phyloP scores from a whole-genome alignment of 1,284 basidiomycete species.

The Microbotryum intermedium region DNA sequence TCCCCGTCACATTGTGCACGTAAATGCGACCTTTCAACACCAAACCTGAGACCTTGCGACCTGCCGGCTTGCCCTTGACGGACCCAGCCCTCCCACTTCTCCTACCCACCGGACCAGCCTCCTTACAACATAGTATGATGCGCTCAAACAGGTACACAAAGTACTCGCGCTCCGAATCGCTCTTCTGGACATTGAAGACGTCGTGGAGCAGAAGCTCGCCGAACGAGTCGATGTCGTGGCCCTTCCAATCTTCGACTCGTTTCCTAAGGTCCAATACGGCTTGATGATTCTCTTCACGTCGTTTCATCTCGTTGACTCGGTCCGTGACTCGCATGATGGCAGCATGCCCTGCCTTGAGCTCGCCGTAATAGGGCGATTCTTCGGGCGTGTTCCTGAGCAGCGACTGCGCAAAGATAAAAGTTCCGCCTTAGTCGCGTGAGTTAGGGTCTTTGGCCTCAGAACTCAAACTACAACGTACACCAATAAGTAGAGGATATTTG shows the following conservation, averaged over 20 bases:
- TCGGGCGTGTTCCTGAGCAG: conserved; percentile 57
- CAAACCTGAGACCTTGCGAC: conserved; percentile 52
- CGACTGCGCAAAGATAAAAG: conserved; percentile 26
- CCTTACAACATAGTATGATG: conserved; percentile 98
- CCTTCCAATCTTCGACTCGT: conserved; percentile 98
- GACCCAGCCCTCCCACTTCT: conserved; percentile 39
- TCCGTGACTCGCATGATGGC: conserved; percentile 89
- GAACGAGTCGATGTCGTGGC: conserved; percentile 88
- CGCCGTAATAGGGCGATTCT: conserved; percentile 61
- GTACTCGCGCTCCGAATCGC: conserved; percentile 92
- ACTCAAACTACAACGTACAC: conserved; percentile 42
- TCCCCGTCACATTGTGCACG: conserved; percentile 86
- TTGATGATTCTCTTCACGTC: conserved; percentile 67
- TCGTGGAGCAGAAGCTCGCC: conserved; percentile 89
- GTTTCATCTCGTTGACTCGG: conserved; percentile 90
- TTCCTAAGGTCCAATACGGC: conserved; percentile 78
- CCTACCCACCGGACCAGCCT: conserved; percentile 45
- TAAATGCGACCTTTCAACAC: conserved; percentile 96
- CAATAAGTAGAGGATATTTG: conserved; percentile 63
- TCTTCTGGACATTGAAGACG: conserved; percentile 91
- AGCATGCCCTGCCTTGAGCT: conserved; percentile 72
- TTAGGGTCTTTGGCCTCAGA: background rate
- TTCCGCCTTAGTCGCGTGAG: background rate
- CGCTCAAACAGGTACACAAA: conserved; percentile 98
- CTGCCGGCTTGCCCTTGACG: conserved; percentile 39